A percentile compares a stretch with the other conserved stretches of the same genome.
Conservation (phyloP, 2,329 filamentous ascomycete genomes). For the Aspergillus felis region DNA sequence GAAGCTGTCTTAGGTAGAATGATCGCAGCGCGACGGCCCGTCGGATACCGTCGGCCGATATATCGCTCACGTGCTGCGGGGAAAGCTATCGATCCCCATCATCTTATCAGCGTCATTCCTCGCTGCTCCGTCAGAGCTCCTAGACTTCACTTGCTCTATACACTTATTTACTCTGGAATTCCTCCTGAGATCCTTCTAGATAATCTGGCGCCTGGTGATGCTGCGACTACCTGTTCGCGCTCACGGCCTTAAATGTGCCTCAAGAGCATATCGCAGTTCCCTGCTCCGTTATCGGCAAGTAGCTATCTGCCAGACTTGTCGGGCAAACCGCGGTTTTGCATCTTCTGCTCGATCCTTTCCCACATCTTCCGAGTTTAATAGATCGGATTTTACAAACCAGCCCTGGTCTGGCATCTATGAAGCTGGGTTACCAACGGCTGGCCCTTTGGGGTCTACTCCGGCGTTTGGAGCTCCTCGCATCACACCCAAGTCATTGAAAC, state of each 20-base stretch:
- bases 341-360: conserved; percentile 31
- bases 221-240: conserved; percentile 28
- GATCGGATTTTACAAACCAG: conserved; percentile 61
- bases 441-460: conserved; percentile 59
- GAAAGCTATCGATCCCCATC: conserved; percentile 14
- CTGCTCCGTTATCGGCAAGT: conserved; percentile 21
- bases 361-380: conserved; percentile 51
- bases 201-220: conserved; percentile 24
- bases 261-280: conserved; percentile 15
- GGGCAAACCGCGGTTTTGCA: conserved; percentile 19
- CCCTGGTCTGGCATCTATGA: conserved; percentile 63
- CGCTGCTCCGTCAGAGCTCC: not conserved
- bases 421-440: conserved; percentile 56
- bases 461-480: conserved; percentile 55
- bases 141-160: not conserved
- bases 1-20: not conserved
- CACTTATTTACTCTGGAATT: not conserved
- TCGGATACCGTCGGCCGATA: conserved; percentile 13
- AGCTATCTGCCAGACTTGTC: conserved; percentile 5
- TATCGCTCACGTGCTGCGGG: conserved; percentile 22
- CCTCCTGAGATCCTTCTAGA: not conserved
- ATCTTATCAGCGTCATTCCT: conserved; percentile 13
- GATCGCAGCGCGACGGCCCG: not conserved
- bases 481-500: conserved; percentile 69
- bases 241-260: conserved; percentile 18